A percentile compares a stretch with the other conserved stretches of the same genome.
Conservation (phyloP, 768 basidiomycete genomes). For the Fomitopsis pulvina region DNA sequence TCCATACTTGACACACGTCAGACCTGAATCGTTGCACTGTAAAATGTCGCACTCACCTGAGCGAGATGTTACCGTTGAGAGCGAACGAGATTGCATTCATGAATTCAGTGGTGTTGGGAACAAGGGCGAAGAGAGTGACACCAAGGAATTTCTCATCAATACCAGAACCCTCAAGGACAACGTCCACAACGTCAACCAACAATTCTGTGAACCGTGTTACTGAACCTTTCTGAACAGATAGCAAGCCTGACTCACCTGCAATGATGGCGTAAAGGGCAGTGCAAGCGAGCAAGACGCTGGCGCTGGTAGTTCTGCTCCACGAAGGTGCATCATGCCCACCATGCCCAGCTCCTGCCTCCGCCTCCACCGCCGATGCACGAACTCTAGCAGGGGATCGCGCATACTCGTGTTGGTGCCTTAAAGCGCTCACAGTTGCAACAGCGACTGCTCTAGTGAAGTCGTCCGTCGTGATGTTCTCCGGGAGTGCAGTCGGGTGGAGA, state of each 20-base stretch:
- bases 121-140: conserved; percentile 91
- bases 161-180: conserved; percentile 81
- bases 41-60: conserved; percentile 53
- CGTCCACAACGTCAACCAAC: conserved; percentile 92
- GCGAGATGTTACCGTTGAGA: conserved; percentile 90
- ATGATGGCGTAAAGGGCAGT: conserved; percentile 93
- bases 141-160: conserved; percentile 98
- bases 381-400: conserved; percentile 41
- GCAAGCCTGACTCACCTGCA: conserved; percentile 66
- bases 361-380: conserved; percentile 32
- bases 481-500: conserved; percentile 45
- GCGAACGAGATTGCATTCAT: conserved; percentile 99
- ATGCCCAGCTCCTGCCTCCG: conserved; percentile 49
- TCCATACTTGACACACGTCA: conserved; percentile 68
- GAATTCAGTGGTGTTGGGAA: conserved; percentile 98
- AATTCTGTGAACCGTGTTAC: conserved; percentile 53
- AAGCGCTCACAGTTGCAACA: conserved; percentile 86
- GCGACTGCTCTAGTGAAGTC: conserved; percentile 93
- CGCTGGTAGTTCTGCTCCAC: conserved; percentile 88
- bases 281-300: conserved; percentile 83
- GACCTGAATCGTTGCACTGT: not conserved
- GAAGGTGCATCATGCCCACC: conserved; percentile 93
- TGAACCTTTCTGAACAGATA: not conserved
- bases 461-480: conserved; percentile 68
- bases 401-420: conserved; percentile 72